phyloP scores from a whole-genome alignment of 495 filamentous ascomycete species.

The Penicillium angulare region DNA sequence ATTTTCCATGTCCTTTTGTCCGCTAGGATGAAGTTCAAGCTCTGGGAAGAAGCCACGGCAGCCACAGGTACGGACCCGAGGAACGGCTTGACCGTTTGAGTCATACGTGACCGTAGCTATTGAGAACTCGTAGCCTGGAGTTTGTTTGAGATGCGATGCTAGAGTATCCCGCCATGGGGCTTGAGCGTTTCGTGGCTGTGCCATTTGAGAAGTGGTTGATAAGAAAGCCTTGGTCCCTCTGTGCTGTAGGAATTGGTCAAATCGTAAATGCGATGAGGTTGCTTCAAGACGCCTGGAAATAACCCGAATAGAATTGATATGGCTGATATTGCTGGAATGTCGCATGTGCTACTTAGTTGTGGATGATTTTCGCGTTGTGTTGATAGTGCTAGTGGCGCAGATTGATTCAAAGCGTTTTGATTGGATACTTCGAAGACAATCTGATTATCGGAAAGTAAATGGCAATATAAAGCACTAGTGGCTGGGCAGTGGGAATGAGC shows the following conservation, averaged over 20 bases:
- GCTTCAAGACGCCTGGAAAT: not conserved
- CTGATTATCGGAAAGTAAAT: no score
- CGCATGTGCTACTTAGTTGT: not conserved
- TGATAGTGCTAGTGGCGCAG: no score
- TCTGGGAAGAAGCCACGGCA: slow-evolving; percentile 81
- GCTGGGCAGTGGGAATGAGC: no score
- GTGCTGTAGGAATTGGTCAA: not conserved
- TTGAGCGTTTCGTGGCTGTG: slow-evolving; percentile 23
- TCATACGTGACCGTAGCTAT: slow-evolving; percentile 62
- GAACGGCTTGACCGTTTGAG: slow-evolving; percentile 39
- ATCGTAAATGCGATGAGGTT: not conserved
- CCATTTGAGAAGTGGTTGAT: slow-evolving; percentile 7
- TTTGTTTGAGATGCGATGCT: slow-evolving; percentile 59
- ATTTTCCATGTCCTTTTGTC: slow-evolving; percentile 65
- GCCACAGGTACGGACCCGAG: slow-evolving; percentile 64
- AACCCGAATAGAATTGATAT: not conserved
- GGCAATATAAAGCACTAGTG: no score
- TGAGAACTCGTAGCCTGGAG: slow-evolving; percentile 65
- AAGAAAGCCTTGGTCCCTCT: not conserved
- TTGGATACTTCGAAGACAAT: no score
- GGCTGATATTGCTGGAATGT: not conserved
- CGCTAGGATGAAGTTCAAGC: slow-evolving; percentile 45
- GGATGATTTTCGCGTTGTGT: no score
- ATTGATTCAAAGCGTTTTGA: no score
- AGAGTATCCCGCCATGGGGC: slow-evolving; percentile 67